Base-by-base conservation (phyloP, 352 stramenopile genomes). In the Globisporangium solare region DNA sequence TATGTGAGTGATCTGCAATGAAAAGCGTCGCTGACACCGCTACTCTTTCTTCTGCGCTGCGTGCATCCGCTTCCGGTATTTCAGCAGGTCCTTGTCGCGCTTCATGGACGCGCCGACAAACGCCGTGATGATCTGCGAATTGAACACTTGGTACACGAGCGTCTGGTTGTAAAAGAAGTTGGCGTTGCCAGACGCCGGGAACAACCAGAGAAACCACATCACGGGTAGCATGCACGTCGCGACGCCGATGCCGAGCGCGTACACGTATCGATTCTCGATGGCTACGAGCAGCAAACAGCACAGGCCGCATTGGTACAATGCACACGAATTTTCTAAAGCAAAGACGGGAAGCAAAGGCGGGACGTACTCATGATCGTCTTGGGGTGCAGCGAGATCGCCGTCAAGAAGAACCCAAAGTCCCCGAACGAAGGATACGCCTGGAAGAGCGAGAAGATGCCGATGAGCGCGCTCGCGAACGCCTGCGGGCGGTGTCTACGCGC, bases 111-210 rank as follows among this genome's bases (percentile, higher is more conserved):
- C 82, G 11, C 72, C 71, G 11, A 94, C 73, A 39, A 94, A 94
- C 51, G 83, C 82, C 12, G 67, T 83, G 57, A 92, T 76, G 18
- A 91, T 62, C 57, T 90, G 80, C 0, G 79, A 85, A 60, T 79
- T 81, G 58, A 94, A 94, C 54, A 90, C 81, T 62, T 92, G 84
- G 56, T 89, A 94, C 49, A 94, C 80, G 46, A 94, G 67, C 37
- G 84, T 94, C 65, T 92, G 82, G 66, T 91, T 92, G 70, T 92
- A 94, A 55, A 90, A 94, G 61, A 94, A 94, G 56, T 94, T 94
- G n/a, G 84, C 80, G 61, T 94, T 94, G 20, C 84, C 84, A 11
- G 82, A 92, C 13, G 77, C 84, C 7, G 84, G 82, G 49, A 86
- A 94, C 40, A 94, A 58, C 84, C 84, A 94, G n/a, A 94, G 64